These are phyloP conservation scores for Colletotrichum viniferum DNA, from an alignment of 2,329 filamentous ascomycete genomes.

Conservation along the genomic window DNA sequence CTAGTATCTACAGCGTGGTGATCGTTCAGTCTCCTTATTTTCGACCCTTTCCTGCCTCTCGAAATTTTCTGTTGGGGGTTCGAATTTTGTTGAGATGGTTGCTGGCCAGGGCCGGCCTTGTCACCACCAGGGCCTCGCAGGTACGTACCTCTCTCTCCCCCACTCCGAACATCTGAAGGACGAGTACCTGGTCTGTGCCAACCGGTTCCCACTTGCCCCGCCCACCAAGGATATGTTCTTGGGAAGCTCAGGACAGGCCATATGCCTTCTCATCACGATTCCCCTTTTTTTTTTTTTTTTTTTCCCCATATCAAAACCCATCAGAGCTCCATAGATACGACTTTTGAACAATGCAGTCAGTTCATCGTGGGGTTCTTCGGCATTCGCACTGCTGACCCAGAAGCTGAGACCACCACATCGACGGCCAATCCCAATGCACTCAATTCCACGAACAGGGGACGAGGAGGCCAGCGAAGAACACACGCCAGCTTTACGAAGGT, in stretches of 20 bases:
- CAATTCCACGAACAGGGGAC: neutral
- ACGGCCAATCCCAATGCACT: constrained; percentile 1
- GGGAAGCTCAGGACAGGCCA: neutral
- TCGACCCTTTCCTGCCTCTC: neutral
- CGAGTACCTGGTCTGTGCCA: neutral
- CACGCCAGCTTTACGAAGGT: neutral
- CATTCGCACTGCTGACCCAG: neutral
- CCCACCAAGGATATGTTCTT: neutral
- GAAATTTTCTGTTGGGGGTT: constrained; percentile 22
- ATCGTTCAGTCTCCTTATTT: neutral
- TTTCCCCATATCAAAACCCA: neutral
- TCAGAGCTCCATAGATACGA: neutral
- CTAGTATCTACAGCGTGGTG: neutral
- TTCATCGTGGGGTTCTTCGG: neutral
- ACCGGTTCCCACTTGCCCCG: neutral
- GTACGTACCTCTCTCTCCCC: constrained; percentile 2
- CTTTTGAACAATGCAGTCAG: neutral
- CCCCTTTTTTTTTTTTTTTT: neutral
- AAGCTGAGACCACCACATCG: neutral
- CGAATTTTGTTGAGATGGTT: constrained; percentile 15
- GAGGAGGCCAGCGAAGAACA: neutral
- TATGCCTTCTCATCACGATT: neutral
- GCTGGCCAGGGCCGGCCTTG: constrained; percentile 18
- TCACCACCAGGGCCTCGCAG: neutral
- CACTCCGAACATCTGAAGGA: constrained; percentile 3